These are phyloP conservation scores for Furcasterigmium sp. DNA, from an alignment of 2,329 filamentous ascomycete species.

Conservation along the genomic window DNA sequence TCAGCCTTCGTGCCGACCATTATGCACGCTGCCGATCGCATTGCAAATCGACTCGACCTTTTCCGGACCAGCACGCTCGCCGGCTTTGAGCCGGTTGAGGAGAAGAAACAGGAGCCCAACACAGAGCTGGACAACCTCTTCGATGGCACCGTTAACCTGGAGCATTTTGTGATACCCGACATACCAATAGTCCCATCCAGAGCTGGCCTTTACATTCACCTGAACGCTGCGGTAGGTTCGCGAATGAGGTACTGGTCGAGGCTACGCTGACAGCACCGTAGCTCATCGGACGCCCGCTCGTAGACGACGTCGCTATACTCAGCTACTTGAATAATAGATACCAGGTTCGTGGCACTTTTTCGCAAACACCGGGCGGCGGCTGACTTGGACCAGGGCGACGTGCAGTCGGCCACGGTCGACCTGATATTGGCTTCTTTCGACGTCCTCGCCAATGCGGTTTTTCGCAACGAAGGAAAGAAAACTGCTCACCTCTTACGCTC, in stretches of 20 bases:
- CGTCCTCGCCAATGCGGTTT: constrained; percentile 79
- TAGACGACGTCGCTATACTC: constrained; percentile 75
- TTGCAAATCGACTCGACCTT: constrained; percentile 47
- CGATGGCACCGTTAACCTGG: constrained; percentile 50
- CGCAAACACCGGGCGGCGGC: not conserved
- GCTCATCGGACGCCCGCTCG: constrained; percentile 75
- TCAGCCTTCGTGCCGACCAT: constrained; percentile 50
- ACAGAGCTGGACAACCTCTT: constrained; percentile 52
- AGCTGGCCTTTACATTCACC: constrained; percentile 77
- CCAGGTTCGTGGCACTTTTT: constrained; percentile 42
- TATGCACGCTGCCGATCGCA: constrained; percentile 50
- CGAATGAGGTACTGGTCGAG: not conserved
- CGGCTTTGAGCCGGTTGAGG: constrained; percentile 47
- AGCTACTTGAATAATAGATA: constrained; percentile 82
- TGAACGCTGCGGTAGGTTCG: constrained; percentile 69
- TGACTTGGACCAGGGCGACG: constrained; percentile 55
- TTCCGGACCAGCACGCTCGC: constrained; percentile 54
- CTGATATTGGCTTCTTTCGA: constrained; percentile 87
- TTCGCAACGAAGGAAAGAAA: constrained; percentile 52
- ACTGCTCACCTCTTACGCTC: constrained; percentile 73
- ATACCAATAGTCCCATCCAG: constrained; percentile 69
- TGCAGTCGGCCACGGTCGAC: constrained; percentile 72
- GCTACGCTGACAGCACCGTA: constrained; percentile 25
- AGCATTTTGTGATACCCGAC: constrained; percentile 54
- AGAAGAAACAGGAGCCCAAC: constrained; percentile 43